Conservation (phyloP, 108 stramenopile genomes). For the Fistulifera pelliculosa region DNA sequence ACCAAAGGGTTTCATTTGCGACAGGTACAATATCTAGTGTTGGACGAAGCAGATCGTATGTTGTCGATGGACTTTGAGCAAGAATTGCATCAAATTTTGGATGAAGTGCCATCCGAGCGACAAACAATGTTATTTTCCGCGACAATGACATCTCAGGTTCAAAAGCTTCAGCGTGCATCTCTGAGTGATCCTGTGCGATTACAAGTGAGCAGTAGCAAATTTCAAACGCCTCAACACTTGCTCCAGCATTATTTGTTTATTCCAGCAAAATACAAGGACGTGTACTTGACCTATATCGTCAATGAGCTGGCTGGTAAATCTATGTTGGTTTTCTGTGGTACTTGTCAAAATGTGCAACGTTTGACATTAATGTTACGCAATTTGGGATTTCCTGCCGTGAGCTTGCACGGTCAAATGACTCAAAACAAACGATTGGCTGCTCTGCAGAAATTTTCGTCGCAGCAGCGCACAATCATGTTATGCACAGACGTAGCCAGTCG, state of each 20-base stretch:
- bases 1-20: conserved; percentile 96
- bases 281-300: conserved; percentile 93
- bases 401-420: conserved; percentile 97
- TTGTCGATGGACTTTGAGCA: conserved; percentile 85
- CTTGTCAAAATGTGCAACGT: conserved; percentile 94
- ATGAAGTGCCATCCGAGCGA: conserved; percentile 80
- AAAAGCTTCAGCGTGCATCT: conserved; percentile 94
- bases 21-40: conserved; percentile 82
- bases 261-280: conserved; percentile 99
- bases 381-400: conserved; percentile 93
- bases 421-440: conserved; percentile 97
- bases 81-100: conserved; percentile 88
- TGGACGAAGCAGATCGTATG: conserved; percentile 99
- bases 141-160: conserved; percentile 97
- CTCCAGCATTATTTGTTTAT: conserved; percentile 95
- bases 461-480: conserved; percentile 77
- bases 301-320: conserved; percentile 95
- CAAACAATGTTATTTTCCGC: conserved; percentile 95
- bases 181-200: conserved; percentile 87
- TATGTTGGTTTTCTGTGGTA: conserved; percentile 93
- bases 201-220: conserved; percentile 84
- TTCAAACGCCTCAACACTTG: conserved; percentile 91
- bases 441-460: conserved; percentile 88
- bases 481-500: conserved; percentile 98
- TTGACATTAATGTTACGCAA: conserved; percentile 92